phyloP scores from a whole-genome alignment of 371 early-diverging fungal species.

The Lichtheimia hyalospora region DNA sequence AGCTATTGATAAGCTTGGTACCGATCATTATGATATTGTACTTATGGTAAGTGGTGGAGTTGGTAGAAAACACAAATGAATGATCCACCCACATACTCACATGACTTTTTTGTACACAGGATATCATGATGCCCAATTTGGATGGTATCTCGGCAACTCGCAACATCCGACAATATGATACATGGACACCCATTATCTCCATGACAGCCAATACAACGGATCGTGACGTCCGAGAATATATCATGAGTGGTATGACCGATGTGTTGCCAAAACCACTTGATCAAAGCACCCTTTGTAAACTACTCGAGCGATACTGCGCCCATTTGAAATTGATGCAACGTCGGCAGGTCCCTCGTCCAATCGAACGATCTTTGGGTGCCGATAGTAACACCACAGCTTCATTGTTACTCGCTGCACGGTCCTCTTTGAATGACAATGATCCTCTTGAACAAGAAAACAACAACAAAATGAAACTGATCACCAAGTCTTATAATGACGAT shows the following conservation, averaged over 20 bases:
- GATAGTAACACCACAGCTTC: too few relatives aligned
- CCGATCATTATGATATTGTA: constrained; percentile 68
- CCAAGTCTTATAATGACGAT: too few relatives aligned
- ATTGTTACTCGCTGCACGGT: too few relatives aligned
- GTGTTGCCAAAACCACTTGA: constrained; percentile 13
- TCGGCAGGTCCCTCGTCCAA: neutral
- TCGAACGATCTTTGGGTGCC: too few relatives aligned
- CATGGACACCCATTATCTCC: constrained; percentile 71
- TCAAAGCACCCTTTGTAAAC: constrained; percentile 5
- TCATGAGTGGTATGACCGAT: constrained; percentile 16
- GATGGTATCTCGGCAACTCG: constrained; percentile 74
- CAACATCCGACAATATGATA: constrained; percentile 74
- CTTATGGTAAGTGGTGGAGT: constrained; percentile 56
- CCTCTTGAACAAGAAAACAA: neutral
- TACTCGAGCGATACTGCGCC: constrained; percentile 15
- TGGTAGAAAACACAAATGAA: too few relatives aligned
- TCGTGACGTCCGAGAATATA: constrained; percentile 10
- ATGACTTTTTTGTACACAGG: constrained; percentile 29
- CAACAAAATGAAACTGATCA: neutral
- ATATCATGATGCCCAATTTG: constrained; percentile 74
- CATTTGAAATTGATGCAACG: constrained; percentile 9
- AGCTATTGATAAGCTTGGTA: constrained; percentile 51
- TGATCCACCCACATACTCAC: neutral
- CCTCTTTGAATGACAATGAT: too few relatives aligned
- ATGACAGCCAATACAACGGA: constrained; percentile 75